Conservation (phyloP, 1,284 basidiomycete genomes). For the Cutaneotrichosporon sp. region DNA sequence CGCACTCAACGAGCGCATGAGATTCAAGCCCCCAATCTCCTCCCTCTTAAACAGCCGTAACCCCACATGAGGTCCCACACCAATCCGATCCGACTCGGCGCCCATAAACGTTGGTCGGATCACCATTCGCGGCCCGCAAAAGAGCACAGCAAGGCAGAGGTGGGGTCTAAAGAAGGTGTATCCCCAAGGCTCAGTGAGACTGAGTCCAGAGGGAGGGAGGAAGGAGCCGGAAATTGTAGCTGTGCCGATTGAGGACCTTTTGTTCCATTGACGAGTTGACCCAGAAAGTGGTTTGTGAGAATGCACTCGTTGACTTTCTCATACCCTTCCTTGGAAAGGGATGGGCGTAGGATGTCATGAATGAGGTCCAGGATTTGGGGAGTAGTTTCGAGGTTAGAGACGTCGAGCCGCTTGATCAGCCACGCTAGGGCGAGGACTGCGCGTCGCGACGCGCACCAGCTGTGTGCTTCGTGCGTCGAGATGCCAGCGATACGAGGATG, state of each 20-base stretch:
- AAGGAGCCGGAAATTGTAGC: conserved; percentile 49
- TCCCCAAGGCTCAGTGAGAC: conserved; percentile 40
- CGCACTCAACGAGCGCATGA: conserved; percentile 40
- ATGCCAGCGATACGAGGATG: conserved; percentile 47
- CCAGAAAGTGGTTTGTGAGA: conserved; percentile 48
- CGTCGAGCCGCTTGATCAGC: conserved; percentile 43
- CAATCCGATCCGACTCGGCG: conserved; percentile 50
- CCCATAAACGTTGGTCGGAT: conserved; percentile 49
- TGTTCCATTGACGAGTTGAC: conserved; percentile 44
- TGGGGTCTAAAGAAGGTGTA: conserved; percentile 50
- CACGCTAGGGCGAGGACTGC: conserved; percentile 42
- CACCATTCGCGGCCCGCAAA: conserved; percentile 45
- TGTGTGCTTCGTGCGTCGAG: conserved; percentile 29
- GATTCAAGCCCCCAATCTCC: conserved; percentile 40
- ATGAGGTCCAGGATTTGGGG: conserved; percentile 31
- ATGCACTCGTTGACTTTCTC: conserved; percentile 43
- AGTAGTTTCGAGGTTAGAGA: conserved; percentile 40
- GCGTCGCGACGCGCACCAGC: conserved; percentile 41
- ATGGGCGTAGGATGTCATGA: conserved; percentile 40
- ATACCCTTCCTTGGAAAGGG: conserved; percentile 41
- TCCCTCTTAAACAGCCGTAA: conserved; percentile 44
- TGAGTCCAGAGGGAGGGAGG: conserved; percentile 14
- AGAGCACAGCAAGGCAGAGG: conserved; percentile 46
- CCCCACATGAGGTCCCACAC: conserved; percentile 41
- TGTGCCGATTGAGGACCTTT: conserved; percentile 44